A percentile compares a stretch with the other conserved stretches of the same genome.
phyloP scores from a whole-genome alignment of 805 yeast species.

The Metschnikowia arizonensis region DNA sequence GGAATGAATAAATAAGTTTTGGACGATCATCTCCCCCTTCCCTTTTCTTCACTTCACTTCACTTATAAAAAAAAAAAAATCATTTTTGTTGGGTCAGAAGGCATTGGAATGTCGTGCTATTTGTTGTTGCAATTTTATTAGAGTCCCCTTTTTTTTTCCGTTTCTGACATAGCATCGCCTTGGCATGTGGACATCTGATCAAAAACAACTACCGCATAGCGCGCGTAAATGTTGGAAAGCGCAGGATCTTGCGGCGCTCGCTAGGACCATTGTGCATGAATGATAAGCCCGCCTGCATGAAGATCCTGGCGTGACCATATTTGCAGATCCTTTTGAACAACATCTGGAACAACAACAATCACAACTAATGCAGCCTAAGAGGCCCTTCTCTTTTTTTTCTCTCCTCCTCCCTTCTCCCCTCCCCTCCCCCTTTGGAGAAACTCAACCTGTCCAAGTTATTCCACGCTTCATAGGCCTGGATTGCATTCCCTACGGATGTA shows the following conservation, averaged over 20 bases:
- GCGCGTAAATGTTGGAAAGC: conserved; percentile 1
- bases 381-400: background rate
- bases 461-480: too few relatives aligned
- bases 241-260: conserved; percentile 7
- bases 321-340: background rate
- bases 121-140: background rate
- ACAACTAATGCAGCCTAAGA: background rate
- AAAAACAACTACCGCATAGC: background rate
- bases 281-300: conserved; percentile 6
- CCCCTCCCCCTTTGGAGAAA: too few relatives aligned
- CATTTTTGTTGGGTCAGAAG: too few relatives aligned
- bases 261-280: conserved; percentile 2
- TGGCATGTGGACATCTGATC: background rate
- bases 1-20: background rate
- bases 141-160: background rate
- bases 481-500: background rate
- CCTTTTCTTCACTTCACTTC: too few relatives aligned
- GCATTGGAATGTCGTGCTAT: too few relatives aligned
- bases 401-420: too few relatives aligned
- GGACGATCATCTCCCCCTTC: too few relatives aligned
- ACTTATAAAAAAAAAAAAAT: too few relatives aligned
- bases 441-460: too few relatives aligned
- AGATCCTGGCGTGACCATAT: conserved; percentile 5
- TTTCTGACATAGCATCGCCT: background rate
- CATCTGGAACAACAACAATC: background rate